A percentile compares a stretch with the other conserved stretches of the same genome.
Evolutionary conservation across 352 stramenopile species (phyloP).

Genomic region (Phytophthora chlamydospora): DNA sequence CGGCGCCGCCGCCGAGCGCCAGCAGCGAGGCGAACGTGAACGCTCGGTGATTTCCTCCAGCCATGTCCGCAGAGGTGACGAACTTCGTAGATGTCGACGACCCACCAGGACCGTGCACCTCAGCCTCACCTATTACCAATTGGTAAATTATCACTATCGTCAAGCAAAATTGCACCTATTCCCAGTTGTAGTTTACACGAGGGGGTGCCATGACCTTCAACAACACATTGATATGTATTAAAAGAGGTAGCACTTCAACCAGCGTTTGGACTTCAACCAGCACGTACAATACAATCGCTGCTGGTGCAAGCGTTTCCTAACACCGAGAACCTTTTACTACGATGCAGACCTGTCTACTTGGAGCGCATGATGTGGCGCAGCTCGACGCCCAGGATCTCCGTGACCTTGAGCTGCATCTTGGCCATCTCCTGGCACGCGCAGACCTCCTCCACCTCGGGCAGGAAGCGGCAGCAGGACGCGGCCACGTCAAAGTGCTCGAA

Average conservation of each 20-base stretch:
- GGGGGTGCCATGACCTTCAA: slow-evolving; percentile 3
- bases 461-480: slow-evolving; percentile 76
- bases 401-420: slow-evolving; percentile 87
- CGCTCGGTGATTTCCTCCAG: slow-evolving; percentile 60
- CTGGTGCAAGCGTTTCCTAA: no score
- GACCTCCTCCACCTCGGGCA: slow-evolving; percentile 85
- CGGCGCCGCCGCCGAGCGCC: slow-evolving; percentile 61
- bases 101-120: no score
- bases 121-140: not conserved
- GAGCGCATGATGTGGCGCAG: slow-evolving; percentile 86
- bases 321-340: not conserved
- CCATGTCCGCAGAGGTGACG: slow-evolving; percentile 19
- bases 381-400: slow-evolving; percentile 85
- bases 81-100: no score
- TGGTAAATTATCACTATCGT: no score
- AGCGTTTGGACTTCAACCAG: not conserved
- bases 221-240: slow-evolving; percentile 13
- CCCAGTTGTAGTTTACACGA: no score
- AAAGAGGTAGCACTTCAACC: not conserved
- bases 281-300: no score
- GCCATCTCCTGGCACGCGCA: slow-evolving; percentile 79
- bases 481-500: slow-evolving; percentile 80
- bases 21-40: slow-evolving; percentile 77
- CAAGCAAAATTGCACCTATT: no score
- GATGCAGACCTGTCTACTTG: slow-evolving; percentile 46